Conservation (phyloP, 441 rosid genomes). For the Pelargonium citronellum region DNA sequence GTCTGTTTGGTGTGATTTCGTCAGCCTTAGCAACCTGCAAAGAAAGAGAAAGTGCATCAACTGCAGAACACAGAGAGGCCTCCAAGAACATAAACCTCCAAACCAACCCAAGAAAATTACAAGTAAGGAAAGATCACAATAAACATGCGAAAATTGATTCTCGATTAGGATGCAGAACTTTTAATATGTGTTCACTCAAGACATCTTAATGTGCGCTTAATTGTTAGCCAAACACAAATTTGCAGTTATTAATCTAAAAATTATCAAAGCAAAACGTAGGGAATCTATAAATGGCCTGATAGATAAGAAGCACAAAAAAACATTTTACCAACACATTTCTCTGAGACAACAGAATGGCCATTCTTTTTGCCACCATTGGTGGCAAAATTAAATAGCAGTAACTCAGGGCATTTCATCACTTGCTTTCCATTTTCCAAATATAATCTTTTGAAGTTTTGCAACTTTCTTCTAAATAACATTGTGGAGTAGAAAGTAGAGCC, state of each 20-base stretch:
- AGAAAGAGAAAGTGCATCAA: neutral
- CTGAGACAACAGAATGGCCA: neutral
- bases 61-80: neutral
- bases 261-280: neutral
- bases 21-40: neutral
- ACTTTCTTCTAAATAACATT: neutral
- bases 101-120: neutral
- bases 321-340: neutral
- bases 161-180: neutral
- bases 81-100: neutral
- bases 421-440: neutral
- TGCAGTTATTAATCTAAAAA: neutral
- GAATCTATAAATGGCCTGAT: neutral
- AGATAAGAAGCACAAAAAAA: neutral
- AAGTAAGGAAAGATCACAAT: neutral
- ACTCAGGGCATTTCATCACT: neutral
- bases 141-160: no score
- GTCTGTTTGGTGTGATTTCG: neutral
- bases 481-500: neutral
- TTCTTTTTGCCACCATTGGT: neutral
- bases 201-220: neutral
- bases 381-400: neutral
- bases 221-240: neutral
- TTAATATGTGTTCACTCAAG: neutral
- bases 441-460: neutral